Conservation (phyloP, 1,284 basidiomycete genomes). For the Peniophora sp. region DNA sequence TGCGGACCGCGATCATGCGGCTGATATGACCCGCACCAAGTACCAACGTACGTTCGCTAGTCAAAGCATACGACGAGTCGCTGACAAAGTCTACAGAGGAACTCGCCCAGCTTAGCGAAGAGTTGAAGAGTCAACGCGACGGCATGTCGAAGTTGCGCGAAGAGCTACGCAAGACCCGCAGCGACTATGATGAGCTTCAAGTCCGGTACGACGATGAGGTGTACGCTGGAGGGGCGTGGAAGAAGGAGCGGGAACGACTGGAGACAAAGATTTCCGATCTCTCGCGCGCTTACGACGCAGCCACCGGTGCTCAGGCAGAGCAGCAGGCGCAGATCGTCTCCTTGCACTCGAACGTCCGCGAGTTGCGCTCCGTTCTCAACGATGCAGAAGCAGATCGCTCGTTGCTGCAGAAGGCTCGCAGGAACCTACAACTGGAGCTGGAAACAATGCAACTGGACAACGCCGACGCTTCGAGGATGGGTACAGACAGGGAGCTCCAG, state of each 20-base stretch:
- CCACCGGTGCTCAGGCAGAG: constrained; percentile 64
- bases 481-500: constrained; percentile 70
- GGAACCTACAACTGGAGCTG: constrained; percentile 71
- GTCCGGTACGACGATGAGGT: constrained; percentile 71
- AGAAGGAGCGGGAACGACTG: constrained; percentile 79
- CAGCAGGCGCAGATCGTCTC: constrained; percentile 79
- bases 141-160: constrained; percentile 68
- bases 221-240: constrained; percentile 74
- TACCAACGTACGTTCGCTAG: constrained; percentile 54
- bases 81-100: constrained; percentile 38
- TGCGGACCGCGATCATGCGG: constrained; percentile 66
- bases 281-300: constrained; percentile 72
- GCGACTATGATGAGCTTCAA: constrained; percentile 72
- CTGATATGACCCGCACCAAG: constrained; percentile 76
- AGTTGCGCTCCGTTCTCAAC: constrained; percentile 72
- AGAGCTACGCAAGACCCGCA: constrained; percentile 71
- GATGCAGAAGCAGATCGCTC: constrained; percentile 78
- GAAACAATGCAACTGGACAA: constrained; percentile 74
- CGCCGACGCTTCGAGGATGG: constrained; percentile 62
- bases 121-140: constrained; percentile 71
- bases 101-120: constrained; percentile 71
- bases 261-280: constrained; percentile 76
- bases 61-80: not conserved
- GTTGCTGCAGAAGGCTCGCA: constrained; percentile 76
- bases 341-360: constrained; percentile 78